Evolutionary conservation across 179 eudicot species (phyloP).

Genomic region (Vitellaria paradoxa): DNA sequence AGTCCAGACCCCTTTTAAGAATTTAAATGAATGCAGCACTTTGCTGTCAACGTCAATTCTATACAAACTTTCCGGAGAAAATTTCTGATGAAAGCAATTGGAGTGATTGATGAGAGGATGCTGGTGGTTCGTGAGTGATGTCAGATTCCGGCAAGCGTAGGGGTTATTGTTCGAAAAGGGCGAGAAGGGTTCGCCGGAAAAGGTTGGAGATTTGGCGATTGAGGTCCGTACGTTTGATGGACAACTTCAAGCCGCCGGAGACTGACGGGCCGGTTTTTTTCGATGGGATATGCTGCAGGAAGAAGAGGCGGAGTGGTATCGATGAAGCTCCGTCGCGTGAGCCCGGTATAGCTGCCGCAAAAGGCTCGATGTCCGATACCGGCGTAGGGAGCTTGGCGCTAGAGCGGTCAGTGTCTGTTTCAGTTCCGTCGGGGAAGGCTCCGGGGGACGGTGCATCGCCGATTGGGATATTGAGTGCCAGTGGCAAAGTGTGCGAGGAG

Average conservation of each 20-base stretch:
- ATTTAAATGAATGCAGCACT: neutral
- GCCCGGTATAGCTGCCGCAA: neutral
- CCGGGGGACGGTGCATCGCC: neutral
- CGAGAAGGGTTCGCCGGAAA: neutral
- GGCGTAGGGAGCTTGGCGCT: neutral
- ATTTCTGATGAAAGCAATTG: neutral
- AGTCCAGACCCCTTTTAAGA: neutral
- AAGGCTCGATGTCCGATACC: neutral
- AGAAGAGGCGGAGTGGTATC: neutral
- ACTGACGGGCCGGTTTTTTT: neutral
- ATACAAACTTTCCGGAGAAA: neutral
- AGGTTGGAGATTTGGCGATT: neutral
- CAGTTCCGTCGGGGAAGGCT: neutral
- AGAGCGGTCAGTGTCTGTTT: neutral
- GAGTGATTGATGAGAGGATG: neutral
- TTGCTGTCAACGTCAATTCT: neutral
- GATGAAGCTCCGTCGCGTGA: neutral
- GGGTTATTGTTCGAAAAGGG: neutral
- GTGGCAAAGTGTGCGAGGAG: neutral
- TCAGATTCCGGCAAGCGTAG: neutral
- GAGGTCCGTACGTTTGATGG: neutral
- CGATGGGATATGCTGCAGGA: neutral
- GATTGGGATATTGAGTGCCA: neutral
- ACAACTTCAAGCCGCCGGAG: neutral
- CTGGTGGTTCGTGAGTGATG: neutral